Conservation (phyloP, 1,284 basidiomycete species). For the Apiotrichum mycotoxinovorans region DNA sequence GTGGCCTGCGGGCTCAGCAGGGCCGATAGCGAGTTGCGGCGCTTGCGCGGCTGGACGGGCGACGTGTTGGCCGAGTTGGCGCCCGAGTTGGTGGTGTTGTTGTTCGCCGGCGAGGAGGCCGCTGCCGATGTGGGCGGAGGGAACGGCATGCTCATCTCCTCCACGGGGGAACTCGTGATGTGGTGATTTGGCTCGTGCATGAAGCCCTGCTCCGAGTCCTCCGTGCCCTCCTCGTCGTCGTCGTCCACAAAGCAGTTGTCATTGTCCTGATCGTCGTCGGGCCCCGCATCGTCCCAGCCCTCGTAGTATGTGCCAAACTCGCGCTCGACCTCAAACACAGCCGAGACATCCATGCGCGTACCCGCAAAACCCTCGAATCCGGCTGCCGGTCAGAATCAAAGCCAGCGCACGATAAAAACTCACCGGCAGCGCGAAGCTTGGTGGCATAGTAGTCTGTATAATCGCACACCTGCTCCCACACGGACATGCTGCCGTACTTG, state of each 20-base stretch:
- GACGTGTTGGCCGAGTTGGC: background rate
- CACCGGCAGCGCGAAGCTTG: constrained; percentile 66
- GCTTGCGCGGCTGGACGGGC: constrained; percentile 5
- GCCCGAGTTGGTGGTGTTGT: background rate
- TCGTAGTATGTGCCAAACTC: constrained; percentile 54
- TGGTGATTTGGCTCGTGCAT: background rate
- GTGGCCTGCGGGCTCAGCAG: constrained; percentile 2
- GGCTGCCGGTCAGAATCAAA: constrained; percentile 53
- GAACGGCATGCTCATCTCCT: background rate
- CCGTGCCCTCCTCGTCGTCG: constrained; percentile 15
- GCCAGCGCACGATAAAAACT: constrained; percentile 41
- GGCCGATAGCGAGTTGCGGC: constrained; percentile 24
- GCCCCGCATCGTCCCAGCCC: constrained; percentile 53
- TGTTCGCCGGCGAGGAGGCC: background rate
- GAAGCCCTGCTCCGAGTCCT: constrained; percentile 3
- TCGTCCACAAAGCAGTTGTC: constrained; percentile 22
- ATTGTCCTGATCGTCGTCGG: constrained; percentile 28
- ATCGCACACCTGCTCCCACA: constrained; percentile 67
- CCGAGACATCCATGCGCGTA: constrained; percentile 65
- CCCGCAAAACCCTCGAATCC: constrained; percentile 73
- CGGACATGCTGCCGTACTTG: constrained; percentile 58
- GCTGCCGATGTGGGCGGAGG: background rate
- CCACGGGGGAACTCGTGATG: background rate
- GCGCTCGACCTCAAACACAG: constrained; percentile 80
- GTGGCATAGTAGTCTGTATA: constrained; percentile 64